Evolutionary conservation across 169 alveolate species (phyloP).

Genomic region (Cryptosporidium sp.): DNA sequence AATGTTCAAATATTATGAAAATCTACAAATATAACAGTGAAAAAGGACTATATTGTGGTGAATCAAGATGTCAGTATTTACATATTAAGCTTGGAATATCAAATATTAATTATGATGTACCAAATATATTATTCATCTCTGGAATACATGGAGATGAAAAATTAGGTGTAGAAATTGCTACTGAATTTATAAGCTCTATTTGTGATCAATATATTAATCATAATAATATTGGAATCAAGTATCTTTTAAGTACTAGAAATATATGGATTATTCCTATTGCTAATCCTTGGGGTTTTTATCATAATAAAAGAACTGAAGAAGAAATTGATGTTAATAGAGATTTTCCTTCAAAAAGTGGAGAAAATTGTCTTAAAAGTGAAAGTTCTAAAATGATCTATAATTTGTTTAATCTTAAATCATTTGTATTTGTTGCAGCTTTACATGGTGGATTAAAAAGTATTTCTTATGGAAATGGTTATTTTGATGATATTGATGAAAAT

Average conservation of each 20-base stretch:
- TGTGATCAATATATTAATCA: conserved; percentile 7
- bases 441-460: conserved; percentile 65
- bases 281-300: conserved; percentile 67
- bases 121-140: conserved; percentile 29
- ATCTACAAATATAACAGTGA: conserved; percentile 1
- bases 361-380: conserved; percentile 52
- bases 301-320: conserved; percentile 30
- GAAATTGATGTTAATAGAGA: conserved; percentile 55
- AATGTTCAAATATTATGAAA: conserved; percentile 7
- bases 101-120: background rate
- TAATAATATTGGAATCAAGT: background rate
- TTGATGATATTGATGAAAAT: background rate
- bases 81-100: conserved; percentile 28
- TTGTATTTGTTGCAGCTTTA: conserved; percentile 46
- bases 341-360: conserved; percentile 48
- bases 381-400: conserved; percentile 52
- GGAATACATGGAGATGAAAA: conserved; percentile 70
- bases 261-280: conserved; percentile 56
- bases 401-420: conserved; percentile 20
- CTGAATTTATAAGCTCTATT: conserved; percentile 37
- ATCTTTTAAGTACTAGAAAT: conserved; percentile 31
- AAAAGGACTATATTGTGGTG: conserved; percentile 32
- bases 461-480: conserved; percentile 47
- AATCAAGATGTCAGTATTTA: conserved; percentile 7
- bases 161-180: conserved; percentile 20